A percentile compares a stretch with the other conserved stretches of the same genome.
Conservation (phyloP, 352 stramenopile species). For the Globisporangium polare region DNA sequence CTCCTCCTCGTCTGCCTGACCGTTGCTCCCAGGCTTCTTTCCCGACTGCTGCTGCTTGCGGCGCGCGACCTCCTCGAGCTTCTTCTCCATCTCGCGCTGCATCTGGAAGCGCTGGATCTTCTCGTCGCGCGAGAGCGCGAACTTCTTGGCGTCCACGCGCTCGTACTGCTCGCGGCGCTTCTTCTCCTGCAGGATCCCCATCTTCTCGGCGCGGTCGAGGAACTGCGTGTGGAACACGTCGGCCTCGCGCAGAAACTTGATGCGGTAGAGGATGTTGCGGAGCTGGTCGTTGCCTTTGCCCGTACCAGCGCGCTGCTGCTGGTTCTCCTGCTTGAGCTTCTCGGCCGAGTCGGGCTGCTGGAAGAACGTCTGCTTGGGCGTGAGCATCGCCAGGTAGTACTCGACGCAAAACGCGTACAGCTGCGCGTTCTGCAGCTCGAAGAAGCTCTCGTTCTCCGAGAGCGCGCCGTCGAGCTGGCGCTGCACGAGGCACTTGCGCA, state of each 20-base stretch:
- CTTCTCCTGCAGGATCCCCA: constrained; percentile 56
- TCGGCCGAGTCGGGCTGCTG: constrained; percentile 23
- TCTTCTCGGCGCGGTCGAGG: constrained; percentile 60
- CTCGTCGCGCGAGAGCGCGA: constrained; percentile 63
- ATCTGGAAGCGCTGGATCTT: constrained; percentile 82
- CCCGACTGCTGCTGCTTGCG: constrained; percentile 29
- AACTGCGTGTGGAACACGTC: constrained; percentile 79
- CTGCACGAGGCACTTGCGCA: constrained; percentile 44
- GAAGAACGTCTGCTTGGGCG: constrained; percentile 74
- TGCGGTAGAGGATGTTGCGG: constrained; percentile 57
- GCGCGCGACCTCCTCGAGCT: constrained; percentile 52
- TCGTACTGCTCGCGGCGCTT: constrained; percentile 77
- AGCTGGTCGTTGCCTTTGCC: constrained; percentile 36
- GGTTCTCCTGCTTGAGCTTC: constrained; percentile 17
- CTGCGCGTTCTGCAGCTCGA: constrained; percentile 78
- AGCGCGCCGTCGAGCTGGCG: constrained; percentile 63
- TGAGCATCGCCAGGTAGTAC: constrained; percentile 77
- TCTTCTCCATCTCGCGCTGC: constrained; percentile 72
- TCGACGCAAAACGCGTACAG: constrained; percentile 81
- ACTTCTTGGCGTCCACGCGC: constrained; percentile 63
- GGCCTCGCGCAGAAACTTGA: constrained; percentile 64
- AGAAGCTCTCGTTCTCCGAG: constrained; percentile 69
- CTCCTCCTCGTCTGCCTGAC: constrained; percentile 22
- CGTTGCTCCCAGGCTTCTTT: constrained; percentile 15
- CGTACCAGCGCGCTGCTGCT: constrained; percentile 12